These are phyloP conservation scores for Pleurotus salmoneostramineus DNA, from an alignment of 768 basidiomycete species.

Conservation along the genomic window DNA sequence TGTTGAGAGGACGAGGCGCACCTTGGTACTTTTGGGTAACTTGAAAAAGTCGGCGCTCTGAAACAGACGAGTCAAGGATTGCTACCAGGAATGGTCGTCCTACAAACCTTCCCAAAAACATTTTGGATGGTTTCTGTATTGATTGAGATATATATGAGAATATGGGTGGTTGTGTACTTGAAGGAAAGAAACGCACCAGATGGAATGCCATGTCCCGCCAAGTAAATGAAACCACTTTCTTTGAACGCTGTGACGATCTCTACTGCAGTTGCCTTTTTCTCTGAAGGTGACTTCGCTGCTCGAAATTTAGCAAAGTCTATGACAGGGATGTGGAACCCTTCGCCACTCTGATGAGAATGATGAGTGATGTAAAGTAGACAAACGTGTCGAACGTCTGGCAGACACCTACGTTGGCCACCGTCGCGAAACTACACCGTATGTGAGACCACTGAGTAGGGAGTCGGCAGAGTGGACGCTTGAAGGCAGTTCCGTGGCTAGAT, in stretches of 20 bases:
- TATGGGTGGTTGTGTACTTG: background rate
- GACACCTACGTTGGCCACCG: background rate
- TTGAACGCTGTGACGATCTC: constrained; percentile 77
- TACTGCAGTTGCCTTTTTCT: constrained; percentile 60
- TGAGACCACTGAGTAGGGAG: background rate
- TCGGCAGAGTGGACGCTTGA: background rate
- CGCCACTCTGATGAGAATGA: background rate
- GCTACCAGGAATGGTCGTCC: too few species aligned
- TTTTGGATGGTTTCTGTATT: constrained; percentile 42
- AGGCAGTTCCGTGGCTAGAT: background rate
- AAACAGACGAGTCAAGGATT: background rate
- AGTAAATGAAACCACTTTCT: constrained; percentile 77
- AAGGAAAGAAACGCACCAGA: constrained; percentile 23
- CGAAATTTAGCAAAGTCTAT: constrained; percentile 75
- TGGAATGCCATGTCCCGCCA: constrained; percentile 70
- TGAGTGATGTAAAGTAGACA: background rate
- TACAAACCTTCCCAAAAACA: constrained; percentile 60
- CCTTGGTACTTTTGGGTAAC: constrained; percentile 62
- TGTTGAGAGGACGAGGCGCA: constrained; percentile 13
- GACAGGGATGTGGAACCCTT: constrained; percentile 63
- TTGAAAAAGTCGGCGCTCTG: constrained; percentile 78
- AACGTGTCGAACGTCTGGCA: background rate
- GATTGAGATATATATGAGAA: background rate
- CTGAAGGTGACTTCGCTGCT: constrained; percentile 38
- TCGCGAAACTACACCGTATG: background rate